phyloP scores from a whole-genome alignment of 805 yeast species.

The Saccharomyces kudriavzevii region DNA sequence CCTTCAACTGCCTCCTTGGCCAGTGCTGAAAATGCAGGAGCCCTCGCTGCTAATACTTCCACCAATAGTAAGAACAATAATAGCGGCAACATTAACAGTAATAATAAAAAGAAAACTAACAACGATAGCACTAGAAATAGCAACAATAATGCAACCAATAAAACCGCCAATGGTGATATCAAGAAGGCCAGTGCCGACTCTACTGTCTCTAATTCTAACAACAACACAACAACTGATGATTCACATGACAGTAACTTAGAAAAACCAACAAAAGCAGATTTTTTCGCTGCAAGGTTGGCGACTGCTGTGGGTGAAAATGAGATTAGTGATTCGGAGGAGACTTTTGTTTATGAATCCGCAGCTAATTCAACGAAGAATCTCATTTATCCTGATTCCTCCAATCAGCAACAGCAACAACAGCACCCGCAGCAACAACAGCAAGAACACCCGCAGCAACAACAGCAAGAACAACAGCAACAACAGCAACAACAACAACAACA shows the following conservation, averaged over 20 bases:
- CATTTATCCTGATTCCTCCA: conserved; percentile 9
- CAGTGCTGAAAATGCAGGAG: conserved; percentile 5
- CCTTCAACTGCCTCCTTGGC: not conserved
- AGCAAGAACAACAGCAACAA: conserved; percentile 8
- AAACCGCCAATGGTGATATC: conserved; percentile 1
- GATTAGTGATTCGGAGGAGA: conserved; percentile 84
- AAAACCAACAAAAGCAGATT: conserved; percentile 65
- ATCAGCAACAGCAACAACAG: conserved; percentile 1
- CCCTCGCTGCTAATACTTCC: conserved; percentile 1
- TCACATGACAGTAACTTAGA: conserved; percentile 15
- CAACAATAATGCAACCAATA: conserved; percentile 3
- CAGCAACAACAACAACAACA: conserved; percentile 3
- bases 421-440: conserved; percentile 18
- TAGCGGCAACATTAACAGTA: not conserved
- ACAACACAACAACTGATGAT: conserved; percentile 7
- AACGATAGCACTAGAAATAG: conserved; percentile 8
- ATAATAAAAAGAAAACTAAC: conserved; percentile 2
- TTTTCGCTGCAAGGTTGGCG: conserved; percentile 90
- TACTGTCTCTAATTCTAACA: conserved; percentile 3
- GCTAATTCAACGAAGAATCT: conserved; percentile 27
- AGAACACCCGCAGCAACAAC: conserved; percentile 4
- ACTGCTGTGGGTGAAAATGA: conserved; percentile 88
- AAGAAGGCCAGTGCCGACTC: conserved; percentile 2
- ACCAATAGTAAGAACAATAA: not conserved
- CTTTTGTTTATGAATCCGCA: conserved; percentile 78